Evolutionary conservation across 306 rosid genomes (phyloP).

Genomic region (Boehmeria nivea): DNA sequence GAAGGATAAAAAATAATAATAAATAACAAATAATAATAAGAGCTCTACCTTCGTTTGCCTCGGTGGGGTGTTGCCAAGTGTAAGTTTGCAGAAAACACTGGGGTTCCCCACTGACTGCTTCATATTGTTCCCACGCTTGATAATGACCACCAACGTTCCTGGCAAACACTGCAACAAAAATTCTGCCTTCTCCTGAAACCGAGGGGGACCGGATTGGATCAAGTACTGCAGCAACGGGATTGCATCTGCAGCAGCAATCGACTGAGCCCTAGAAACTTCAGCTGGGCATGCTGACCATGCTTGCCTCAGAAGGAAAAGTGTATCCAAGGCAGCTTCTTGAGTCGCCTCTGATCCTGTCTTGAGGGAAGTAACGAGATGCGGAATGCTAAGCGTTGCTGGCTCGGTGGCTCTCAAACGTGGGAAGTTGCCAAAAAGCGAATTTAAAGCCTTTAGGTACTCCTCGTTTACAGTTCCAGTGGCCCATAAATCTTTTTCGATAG

Average conservation of each 20-base stretch:
- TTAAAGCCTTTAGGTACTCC: constrained; percentile 90
- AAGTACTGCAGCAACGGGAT: constrained; percentile 90
- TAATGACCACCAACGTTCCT: constrained; percentile 81
- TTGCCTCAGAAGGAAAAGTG: constrained; percentile 94
- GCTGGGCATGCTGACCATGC: constrained; percentile 99
- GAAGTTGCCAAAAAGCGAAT: constrained; percentile 90
- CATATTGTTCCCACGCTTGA: constrained; percentile 92
- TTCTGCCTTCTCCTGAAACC: constrained; percentile 96
- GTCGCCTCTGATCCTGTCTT: constrained; percentile 95
- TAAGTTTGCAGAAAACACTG: constrained; percentile 89
- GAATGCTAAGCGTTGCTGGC: constrained; percentile 97
- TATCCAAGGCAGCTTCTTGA: constrained; percentile 95
- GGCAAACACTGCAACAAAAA: constrained; percentile 97
- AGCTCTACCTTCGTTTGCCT: constrained; percentile 74
- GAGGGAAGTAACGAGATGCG: constrained; percentile 88
- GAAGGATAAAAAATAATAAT: not conserved
- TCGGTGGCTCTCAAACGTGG: constrained; percentile 98
- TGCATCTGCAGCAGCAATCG: constrained; percentile 96
- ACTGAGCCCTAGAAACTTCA: constrained; percentile 94
- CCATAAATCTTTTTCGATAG: constrained; percentile 96
- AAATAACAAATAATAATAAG: not conserved
- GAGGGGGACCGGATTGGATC: constrained; percentile 96
- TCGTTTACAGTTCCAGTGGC: constrained; percentile 91
- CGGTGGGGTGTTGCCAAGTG: constrained; percentile 82
- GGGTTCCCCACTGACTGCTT: constrained; percentile 98